Base-by-base conservation (phyloP, 805 yeast species). In the Teunomyces pallodes region DNA sequence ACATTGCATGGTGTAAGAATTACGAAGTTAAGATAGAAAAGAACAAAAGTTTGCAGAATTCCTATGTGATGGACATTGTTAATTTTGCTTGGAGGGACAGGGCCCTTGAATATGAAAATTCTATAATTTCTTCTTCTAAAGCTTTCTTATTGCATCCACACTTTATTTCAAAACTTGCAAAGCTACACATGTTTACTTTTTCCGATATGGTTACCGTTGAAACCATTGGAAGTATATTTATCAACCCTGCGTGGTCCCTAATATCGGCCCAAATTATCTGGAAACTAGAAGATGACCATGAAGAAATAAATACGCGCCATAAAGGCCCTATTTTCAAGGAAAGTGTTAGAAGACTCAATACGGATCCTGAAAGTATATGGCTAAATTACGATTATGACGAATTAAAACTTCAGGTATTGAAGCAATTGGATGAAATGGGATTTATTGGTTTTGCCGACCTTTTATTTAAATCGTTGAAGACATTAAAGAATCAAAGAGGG, bases 71-170 rank as follows among this genome's bases (percentile, higher is more conserved):
- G 73, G 87, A 83, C 55, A 57, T 76, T 6, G 70, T 83, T 50
- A 82, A 83, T 48, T 65, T 76, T 10, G 42, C 78, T 0, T 83
- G 87, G 87, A 62, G 85, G 49, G 79, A 81, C 52, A 72, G 69
- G 54, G 79, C 82, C 1, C 75, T 81, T 51, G 69, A 69, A 24
- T 58, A 58, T n/a, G 71, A 61, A 24, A 36, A 26, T 2, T 50
- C 55, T 9, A 50, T 58, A 2, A 59, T 57, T 1, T 56, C 72
- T 0, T 60, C 67, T 5, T 67, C 67, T n/a, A 67, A 62, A 40
- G 79, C 75, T 3, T 67, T 78, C 57, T 59, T 65, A 47, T 59
- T 71, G 31, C 69, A 69, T 14, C 60, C 62, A 1, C 57, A 47
- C n/a, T 76, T 65, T 54, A 59, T 62, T 14, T 58, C 52, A 24